These are phyloP conservation scores for Wickerhamiella lipophila DNA, from an alignment of 805 yeast genomes.

Conservation along the genomic window DNA sequence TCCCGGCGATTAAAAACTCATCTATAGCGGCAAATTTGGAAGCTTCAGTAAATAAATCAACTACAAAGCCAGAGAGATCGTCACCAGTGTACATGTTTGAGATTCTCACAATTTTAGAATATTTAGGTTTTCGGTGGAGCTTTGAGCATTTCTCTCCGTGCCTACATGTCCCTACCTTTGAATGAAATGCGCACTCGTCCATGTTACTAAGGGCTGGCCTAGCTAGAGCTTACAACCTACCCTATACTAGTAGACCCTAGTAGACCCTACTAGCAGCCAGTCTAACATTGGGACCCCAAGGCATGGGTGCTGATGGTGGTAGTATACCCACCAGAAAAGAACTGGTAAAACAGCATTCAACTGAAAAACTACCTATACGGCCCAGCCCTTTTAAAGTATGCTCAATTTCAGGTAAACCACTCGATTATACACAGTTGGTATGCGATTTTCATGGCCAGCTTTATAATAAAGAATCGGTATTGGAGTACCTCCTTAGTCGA, in stretches of 20 bases:
- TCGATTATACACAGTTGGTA: slow-evolving; percentile 35
- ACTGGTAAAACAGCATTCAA: background rate
- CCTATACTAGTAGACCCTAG: too few species aligned
- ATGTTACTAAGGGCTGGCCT: background rate
- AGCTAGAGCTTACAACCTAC: too few species aligned
- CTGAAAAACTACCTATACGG: background rate
- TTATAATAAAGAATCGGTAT: slow-evolving; percentile 48
- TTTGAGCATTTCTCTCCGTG: slow-evolving; percentile 81
- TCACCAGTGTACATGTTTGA: slow-evolving; percentile 48
- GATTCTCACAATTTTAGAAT: slow-evolving; percentile 52
- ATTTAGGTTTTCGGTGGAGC: slow-evolving; percentile 48
- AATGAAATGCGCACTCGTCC: slow-evolving; percentile 41
- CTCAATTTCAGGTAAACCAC: slow-evolving; percentile 31
- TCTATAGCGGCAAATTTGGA: slow-evolving; percentile 40
- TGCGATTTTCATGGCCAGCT: slow-evolving; percentile 58
- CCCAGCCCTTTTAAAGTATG: slow-evolving; percentile 49
- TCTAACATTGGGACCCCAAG: background rate
- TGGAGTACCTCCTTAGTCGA: slow-evolving; percentile 41
- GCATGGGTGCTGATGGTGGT: slow-evolving; percentile 50
- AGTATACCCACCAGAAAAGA: slow-evolving; percentile 24
- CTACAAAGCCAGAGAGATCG: slow-evolving; percentile 35
- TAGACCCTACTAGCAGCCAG: too few species aligned
- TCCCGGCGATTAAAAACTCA: slow-evolving; percentile 65
- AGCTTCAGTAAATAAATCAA: slow-evolving; percentile 58
- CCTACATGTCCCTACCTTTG: slow-evolving; percentile 80